Evolutionary conservation across 352 stramenopile genomes (phyloP).

Genomic region (Phytopythium delawarense): DNA sequence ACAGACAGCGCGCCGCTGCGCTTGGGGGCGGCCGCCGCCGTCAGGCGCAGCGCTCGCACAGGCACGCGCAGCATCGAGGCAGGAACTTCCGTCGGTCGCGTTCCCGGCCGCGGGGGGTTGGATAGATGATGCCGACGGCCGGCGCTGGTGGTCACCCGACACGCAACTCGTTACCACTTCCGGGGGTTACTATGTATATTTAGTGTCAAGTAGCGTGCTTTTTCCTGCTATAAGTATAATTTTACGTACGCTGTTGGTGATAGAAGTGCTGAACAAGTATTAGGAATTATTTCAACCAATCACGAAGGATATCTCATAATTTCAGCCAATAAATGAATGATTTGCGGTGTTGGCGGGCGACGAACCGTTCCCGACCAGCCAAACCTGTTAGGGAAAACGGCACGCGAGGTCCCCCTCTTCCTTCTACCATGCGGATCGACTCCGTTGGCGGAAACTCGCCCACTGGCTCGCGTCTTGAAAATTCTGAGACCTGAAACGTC

Average conservation of each 20-base stretch:
- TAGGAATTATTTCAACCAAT: conserved; percentile 2
- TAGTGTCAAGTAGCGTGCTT: background rate
- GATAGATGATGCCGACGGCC: background rate
- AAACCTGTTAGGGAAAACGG: conserved; percentile 17
- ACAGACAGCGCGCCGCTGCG: conserved; percentile 4
- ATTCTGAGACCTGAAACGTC: conserved; percentile 29
- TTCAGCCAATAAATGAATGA: conserved; percentile 18
- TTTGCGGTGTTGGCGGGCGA: background rate
- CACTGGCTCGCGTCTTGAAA: background rate
- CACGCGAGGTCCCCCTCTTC: conserved; percentile 11
- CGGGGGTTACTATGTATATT: background rate
- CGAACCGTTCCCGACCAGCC: conserved; percentile 30
- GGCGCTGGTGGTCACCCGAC: conserved; percentile 4
- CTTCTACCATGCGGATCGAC: background rate
- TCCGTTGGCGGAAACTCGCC: background rate
- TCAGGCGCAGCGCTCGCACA: conserved; percentile 19
- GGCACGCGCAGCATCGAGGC: conserved; percentile 29
- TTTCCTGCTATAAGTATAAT: background rate
- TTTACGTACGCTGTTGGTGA: background rate
- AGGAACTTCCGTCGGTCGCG: background rate
- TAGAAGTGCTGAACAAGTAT: background rate
- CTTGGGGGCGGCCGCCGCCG: conserved; percentile 5
- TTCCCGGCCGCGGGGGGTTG: conserved; percentile 3
- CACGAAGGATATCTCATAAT: background rate
- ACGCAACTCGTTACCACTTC: conserved; percentile 3